Percentiles rank a stretch among this genome's conserved stretches.
Conservation (phyloP, 208 protist species). For the Leishmania aethiopica region DNA sequence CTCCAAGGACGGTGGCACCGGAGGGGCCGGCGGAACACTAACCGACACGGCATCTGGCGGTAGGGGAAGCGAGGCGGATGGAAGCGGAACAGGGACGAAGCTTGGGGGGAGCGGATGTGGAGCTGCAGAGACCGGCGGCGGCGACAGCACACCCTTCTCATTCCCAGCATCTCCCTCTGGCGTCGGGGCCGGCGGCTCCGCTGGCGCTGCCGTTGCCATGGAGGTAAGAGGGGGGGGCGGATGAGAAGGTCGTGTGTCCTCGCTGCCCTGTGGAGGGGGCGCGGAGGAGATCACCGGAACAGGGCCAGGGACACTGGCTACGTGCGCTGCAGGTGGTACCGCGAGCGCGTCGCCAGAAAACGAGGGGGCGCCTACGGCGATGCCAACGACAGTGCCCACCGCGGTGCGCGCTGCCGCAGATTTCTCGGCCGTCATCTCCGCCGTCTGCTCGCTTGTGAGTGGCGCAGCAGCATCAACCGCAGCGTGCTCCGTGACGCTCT, state of each 20-base stretch:
- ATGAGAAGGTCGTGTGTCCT: not conserved
- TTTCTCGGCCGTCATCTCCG: not conserved
- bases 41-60: constrained; percentile 6
- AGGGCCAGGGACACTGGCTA: not conserved
- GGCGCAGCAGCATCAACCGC: not conserved
- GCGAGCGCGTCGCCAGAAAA: not conserved
- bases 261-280: not conserved
- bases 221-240: not conserved
- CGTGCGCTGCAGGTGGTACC: not conserved
- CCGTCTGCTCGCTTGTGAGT: no score
- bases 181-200: not conserved
- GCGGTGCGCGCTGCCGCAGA: no score
- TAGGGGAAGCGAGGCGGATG: not conserved
- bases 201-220: not conserved
- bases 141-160: not conserved
- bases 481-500: not conserved
- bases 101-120: constrained; percentile 6
- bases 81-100: not conserved
- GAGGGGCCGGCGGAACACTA: constrained; percentile 1
- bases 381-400: not conserved
- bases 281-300: not conserved
- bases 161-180: not conserved
- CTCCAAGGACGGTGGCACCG: constrained; percentile 5
- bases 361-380: not conserved
- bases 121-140: not conserved